These are phyloP conservation scores for Tuber umbilicatum DNA, from an alignment of 495 filamentous ascomycete species.

Conservation along the genomic window DNA sequence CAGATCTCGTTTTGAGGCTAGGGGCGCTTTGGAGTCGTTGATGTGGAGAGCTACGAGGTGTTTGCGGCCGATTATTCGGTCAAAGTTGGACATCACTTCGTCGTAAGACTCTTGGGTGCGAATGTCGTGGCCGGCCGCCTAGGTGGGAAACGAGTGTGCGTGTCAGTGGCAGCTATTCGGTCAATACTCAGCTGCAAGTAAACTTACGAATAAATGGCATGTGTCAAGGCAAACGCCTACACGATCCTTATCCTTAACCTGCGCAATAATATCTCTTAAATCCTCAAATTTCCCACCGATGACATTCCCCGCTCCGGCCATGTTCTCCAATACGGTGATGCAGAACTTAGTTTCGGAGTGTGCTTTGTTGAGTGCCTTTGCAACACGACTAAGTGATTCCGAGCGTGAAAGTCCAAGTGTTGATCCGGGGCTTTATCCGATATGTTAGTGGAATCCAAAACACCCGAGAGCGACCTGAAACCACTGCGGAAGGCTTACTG, in stretches of 20 bases:
- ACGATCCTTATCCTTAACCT: constrained; percentile 72
- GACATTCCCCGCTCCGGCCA: constrained; percentile 79
- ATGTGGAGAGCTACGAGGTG: constrained; percentile 83
- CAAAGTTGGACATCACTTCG: constrained; percentile 65
- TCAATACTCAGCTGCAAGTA: neutral
- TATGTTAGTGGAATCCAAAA: constrained; percentile 21
- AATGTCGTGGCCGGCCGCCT: constrained; percentile 82
- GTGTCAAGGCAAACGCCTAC: constrained; percentile 96
- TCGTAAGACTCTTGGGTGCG: constrained; percentile 66
- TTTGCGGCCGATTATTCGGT: constrained; percentile 66
- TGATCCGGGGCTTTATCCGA: constrained; percentile 59
- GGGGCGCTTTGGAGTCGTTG: constrained; percentile 87
- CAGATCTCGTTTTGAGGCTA: constrained; percentile 69
- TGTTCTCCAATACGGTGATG: constrained; percentile 82
- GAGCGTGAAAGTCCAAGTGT: constrained; percentile 58
- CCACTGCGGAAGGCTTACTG: constrained; percentile 50
- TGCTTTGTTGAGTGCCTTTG: constrained; percentile 68
- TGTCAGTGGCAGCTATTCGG: neutral
- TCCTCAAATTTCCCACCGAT: constrained; percentile 80
- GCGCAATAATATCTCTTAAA: constrained; percentile 70
- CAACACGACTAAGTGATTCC: constrained; percentile 70
- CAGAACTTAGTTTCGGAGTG: constrained; percentile 68
- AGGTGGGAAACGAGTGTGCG: neutral
- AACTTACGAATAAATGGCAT: constrained; percentile 71
- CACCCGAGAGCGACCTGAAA: neutral